Base-by-base conservation (phyloP, 371 early-diverging fungal species). In the Apophysomyces trapeziformis region DNA sequence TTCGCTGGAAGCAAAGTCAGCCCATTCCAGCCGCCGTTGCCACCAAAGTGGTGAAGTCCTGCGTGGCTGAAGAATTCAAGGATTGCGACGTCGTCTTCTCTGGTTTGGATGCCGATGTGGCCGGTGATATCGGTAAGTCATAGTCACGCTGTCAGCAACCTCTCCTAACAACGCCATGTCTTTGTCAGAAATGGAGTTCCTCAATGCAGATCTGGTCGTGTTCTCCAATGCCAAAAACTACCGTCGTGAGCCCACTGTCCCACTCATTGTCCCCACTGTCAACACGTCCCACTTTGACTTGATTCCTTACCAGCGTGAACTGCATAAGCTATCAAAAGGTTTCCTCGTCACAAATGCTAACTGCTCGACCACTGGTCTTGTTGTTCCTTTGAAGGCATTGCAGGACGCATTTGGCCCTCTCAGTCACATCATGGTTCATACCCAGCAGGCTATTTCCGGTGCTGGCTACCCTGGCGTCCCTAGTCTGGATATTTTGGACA, bases 391-490 rank as follows among this genome's bases (percentile, higher is more conserved):
- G 58, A 95, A 95, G 84, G 93, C 98, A 4, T 82, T 97, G 35
- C 89, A 93, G 76, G 93, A 95, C 70, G 88, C 87, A 26, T 96
- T 94, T 78, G 96, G 96, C 3, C 92, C 93, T 36, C 63, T 96
- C 54, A 74, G 77, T 41, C 86, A 87, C 56, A 88, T 95, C 45
- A 77, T 91, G 14, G 96, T 98, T 47, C 85, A 88, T 38, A 96
- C 98, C 32, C 87, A 96, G 85, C 99, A 98, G 84, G 98, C 99
- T 39, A 91, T 97, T 69, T 95, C 95, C 5, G 94, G 99, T 50
- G 96, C 98, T 5, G 98, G 99, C 26, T 97, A 97, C 80, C 98
- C 99, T 1, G 99, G 99, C 64, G 94, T 98, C 0, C 84, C 94
- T 7, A 92, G 94, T 39, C 80, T 97, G 60, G 99, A 97, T 75